Evolutionary conservation across 1,284 basidiomycete genomes (phyloP).

Genomic region (Neonothopanus nambi): DNA sequence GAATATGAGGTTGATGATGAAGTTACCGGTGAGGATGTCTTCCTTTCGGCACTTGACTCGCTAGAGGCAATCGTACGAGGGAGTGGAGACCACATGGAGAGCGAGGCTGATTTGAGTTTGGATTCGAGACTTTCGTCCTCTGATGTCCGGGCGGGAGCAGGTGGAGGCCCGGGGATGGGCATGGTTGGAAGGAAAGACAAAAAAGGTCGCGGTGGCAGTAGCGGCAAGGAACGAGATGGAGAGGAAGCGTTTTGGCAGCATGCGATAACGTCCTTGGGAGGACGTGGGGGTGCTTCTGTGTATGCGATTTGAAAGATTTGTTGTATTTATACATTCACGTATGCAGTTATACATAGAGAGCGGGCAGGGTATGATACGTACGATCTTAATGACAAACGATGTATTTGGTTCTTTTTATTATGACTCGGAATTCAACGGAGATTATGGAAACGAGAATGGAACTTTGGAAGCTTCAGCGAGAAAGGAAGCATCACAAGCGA

Average conservation of each 20-base stretch:
- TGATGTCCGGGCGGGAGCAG: not conserved
- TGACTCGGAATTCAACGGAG: too few species aligned
- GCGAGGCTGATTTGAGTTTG: not conserved
- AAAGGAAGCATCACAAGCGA: too few species aligned
- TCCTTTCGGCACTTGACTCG: slow-evolving; percentile 8
- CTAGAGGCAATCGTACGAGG: slow-evolving; percentile 6
- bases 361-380: too few species aligned
- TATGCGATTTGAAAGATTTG: slow-evolving; percentile 4
- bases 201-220: not conserved
- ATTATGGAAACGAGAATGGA: too few species aligned
- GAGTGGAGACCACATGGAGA: not conserved
- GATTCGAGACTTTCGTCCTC: not conserved
- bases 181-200: not conserved
- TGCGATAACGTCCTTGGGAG: slow-evolving; percentile 6
- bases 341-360: too few species aligned
- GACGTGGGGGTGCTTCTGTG: not conserved
- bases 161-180: not conserved
- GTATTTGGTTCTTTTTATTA: too few species aligned
- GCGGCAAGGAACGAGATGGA: not conserved
- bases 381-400: too few species aligned
- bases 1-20: slow-evolving; percentile 1
- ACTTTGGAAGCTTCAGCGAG: too few species aligned
- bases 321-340: not conserved
- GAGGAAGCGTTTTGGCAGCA: slow-evolving; percentile 13
- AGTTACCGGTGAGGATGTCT: not conserved